Base-by-base conservation (phyloP, 2,329 filamentous ascomycete species). In the Nothopassalora personata region DNA sequence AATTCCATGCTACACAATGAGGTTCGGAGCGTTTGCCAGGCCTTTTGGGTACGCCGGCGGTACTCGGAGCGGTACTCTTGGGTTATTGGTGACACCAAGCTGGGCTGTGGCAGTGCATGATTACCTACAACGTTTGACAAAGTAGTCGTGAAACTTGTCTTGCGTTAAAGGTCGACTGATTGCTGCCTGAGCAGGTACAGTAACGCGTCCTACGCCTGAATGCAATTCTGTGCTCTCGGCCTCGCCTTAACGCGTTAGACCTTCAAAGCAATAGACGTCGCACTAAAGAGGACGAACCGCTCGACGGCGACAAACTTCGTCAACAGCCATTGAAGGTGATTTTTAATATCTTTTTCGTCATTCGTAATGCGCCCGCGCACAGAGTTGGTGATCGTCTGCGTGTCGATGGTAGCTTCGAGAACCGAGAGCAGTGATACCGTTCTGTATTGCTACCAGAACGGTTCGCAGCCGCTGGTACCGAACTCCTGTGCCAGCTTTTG, bases 1-100 rank as follows among this genome's bases (percentile, higher is more conserved):
- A 62, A 57, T 53, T 63, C 53, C 55, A 39, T 57, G 53, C 56
- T 57, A 57, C 56, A 46, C 52, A 33, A 54, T 54, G 54, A 59
- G 47, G 57, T 55, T 59, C 57, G 57, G 54, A 49, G 56, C 60
- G 56, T 62, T 54, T 49, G 28, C n/a, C 28, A 30, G 13, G 27
- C 47, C 28, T 39, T 4, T 57, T 52, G 55, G 33, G 51, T 54
- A 58, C 56, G 48, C 54, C 19, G 43, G 31, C 11, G 39, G 56
- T 54, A 58, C 56, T 53, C 39, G 46, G 19, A 28, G n/a, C 34
- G 49, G 33, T 52, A 33, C 54, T 46, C 18, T 13, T 13, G 30
- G 54, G 30, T 49, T 36, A 5, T 45, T 56, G 54, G 49, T 56
- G 34, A 45, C 31, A 49, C 18, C 19, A 27, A 34, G 2, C 13